These are phyloP conservation scores for Pseudopyricularia javanii DNA, from an alignment of 2,329 filamentous ascomycete genomes.

Conservation along the genomic window DNA sequence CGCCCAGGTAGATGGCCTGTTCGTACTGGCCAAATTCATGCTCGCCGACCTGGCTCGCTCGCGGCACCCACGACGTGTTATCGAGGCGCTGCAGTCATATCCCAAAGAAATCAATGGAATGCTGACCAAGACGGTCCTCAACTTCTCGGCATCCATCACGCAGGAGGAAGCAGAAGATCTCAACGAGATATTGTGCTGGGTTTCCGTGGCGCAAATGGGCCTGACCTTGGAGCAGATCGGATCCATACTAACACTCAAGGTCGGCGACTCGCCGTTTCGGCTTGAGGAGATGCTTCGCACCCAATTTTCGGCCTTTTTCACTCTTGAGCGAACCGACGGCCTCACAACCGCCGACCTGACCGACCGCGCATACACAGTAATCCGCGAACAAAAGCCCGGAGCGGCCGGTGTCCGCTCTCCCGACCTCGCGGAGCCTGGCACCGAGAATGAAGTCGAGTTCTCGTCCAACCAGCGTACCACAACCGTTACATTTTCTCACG, in stretches of 20 bases:
- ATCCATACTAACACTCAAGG: background rate
- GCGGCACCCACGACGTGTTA: background rate
- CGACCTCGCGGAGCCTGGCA: background rate
- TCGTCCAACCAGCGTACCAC: conserved; percentile 1
- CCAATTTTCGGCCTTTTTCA: conserved; percentile 1
- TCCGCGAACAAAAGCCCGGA: background rate
- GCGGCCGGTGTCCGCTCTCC: background rate
- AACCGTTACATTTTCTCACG: conserved; percentile 1
- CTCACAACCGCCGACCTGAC: conserved; percentile 1
- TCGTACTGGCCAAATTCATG: conserved; percentile 3
- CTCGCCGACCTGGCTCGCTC: background rate
- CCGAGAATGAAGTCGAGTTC: background rate
- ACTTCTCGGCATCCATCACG: background rate
- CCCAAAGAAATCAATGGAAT: conserved; percentile 2
- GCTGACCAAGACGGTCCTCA: conserved; percentile 1
- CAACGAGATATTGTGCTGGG: conserved; percentile 2
- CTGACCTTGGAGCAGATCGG: conserved; percentile 2
- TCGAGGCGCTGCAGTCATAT: background rate
- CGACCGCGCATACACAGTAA: background rate
- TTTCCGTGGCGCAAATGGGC: conserved; percentile 1
- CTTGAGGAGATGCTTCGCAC: conserved; percentile 2
- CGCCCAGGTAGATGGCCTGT: conserved; percentile 1
- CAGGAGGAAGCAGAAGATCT: background rate
- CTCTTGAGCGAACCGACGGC: background rate
- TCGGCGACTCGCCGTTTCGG: background rate